phyloP scores from a whole-genome alignment of 257 asterid species.

The Lantana camara region DNA sequence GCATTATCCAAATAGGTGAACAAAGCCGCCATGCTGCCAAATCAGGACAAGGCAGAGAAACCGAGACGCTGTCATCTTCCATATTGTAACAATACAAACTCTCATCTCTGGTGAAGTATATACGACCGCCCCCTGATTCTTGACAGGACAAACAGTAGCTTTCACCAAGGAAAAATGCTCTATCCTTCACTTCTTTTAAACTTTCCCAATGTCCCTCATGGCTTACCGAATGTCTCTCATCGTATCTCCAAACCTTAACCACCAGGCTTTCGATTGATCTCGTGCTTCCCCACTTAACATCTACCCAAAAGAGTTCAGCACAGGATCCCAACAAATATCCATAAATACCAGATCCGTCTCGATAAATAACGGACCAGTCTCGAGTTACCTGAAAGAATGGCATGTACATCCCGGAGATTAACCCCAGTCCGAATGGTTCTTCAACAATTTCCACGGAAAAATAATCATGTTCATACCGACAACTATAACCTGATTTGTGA shows the following conservation, averaged over 20 bases:
- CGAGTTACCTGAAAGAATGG: slow-evolving; percentile 16
- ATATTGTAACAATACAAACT: slow-evolving; percentile 6
- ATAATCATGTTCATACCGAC: too few species aligned
- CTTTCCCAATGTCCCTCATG: slow-evolving; percentile 14
- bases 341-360: slow-evolving; percentile 7
- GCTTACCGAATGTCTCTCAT: too few species aligned
- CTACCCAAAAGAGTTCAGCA: background rate
- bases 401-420: background rate
- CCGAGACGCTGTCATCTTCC: background rate
- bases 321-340: background rate
- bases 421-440: background rate
- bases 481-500: background rate
- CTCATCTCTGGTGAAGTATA: background rate
- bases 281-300: too few species aligned
- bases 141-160: too few species aligned
- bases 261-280: background rate
- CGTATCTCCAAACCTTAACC: background rate
- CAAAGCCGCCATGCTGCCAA: background rate
- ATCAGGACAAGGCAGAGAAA: background rate
- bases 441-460: slow-evolving; percentile 1
- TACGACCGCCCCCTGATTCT: too few species aligned
- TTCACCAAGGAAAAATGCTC: too few species aligned
- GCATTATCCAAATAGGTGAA: background rate
- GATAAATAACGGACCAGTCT: slow-evolving; percentile 18
- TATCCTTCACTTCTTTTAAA: too few species aligned